These are phyloP conservation scores for Pleurotus tuber-regium DNA, from an alignment of 768 basidiomycete genomes.

Conservation along the genomic window DNA sequence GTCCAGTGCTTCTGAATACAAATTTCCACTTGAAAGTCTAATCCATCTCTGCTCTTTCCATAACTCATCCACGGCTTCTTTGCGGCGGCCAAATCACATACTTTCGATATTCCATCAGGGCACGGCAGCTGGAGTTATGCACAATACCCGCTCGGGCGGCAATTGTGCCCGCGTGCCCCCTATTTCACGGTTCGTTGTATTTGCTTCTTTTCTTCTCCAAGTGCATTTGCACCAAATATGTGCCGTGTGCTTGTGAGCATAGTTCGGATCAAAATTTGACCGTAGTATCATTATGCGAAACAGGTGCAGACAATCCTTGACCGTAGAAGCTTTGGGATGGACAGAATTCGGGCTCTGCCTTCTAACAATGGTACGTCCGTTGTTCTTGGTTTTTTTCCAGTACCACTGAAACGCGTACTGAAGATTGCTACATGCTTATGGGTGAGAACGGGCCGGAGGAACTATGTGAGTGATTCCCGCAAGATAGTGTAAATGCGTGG, in stretches of 20 bases:
- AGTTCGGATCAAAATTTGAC: conserved; percentile 8
- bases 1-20: too few relatives aligned
- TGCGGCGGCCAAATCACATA: too few relatives aligned
- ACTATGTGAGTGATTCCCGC: conserved; percentile 22
- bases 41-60: neutral
- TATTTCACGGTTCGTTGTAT: conserved; percentile 46
- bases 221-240: conserved; percentile 13
- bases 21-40: neutral
- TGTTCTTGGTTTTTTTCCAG: too few relatives aligned
- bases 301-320: conserved; percentile 71
- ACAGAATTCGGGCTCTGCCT: conserved; percentile 65
- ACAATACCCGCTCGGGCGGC: conserved; percentile 56
- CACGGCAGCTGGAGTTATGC: conserved; percentile 64
- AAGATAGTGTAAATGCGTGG: conserved; percentile 9
- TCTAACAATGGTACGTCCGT: conserved; percentile 48
- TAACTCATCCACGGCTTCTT: neutral
- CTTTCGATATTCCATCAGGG: conserved; percentile 60
- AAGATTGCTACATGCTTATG: conserved; percentile 15
- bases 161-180: conserved; percentile 51
- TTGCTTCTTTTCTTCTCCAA: neutral
- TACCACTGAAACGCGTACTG: too few relatives aligned
- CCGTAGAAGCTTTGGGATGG: conserved; percentile 76
- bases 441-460: conserved; percentile 14
- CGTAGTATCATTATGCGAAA: neutral
- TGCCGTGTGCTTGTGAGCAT: neutral